Evolutionary conservation across 148 eudicot species (phyloP).

Genomic region (Vaccinium macrocarpon): DNA sequence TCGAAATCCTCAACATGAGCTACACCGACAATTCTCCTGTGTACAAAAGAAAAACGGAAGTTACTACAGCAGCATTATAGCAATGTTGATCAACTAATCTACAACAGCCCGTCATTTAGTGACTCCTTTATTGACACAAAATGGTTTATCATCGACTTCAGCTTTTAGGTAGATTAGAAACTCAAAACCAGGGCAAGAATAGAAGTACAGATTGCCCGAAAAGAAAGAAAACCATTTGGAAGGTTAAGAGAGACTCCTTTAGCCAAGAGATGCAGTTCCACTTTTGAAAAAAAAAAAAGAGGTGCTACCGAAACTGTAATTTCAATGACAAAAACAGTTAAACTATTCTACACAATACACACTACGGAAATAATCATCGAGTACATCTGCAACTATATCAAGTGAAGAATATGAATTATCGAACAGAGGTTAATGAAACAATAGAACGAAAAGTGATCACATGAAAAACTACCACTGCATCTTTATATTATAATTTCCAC

Average conservation of each 20-base stretch:
- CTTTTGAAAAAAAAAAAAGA: neutral
- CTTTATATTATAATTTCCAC: neutral
- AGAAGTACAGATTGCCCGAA: neutral
- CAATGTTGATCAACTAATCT: neutral
- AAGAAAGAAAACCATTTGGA: neutral
- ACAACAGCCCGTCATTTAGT: neutral
- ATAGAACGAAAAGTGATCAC: neutral
- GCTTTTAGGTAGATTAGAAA: neutral
- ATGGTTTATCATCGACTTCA: neutral
- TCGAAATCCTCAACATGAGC: slow-evolving; percentile 97
- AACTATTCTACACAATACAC: neutral
- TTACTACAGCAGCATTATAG: neutral
- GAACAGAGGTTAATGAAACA: neutral
- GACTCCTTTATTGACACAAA: neutral
- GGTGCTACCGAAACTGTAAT: neutral
- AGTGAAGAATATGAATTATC: neutral
- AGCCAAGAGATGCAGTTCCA: no score
- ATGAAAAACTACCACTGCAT: neutral
- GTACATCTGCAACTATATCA: neutral
- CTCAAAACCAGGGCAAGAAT: neutral
- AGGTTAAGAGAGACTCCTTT: neutral
- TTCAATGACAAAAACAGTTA: neutral
- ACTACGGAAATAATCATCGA: neutral
- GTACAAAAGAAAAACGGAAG: neutral
- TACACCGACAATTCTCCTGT: slow-evolving; percentile 93